Conservation (phyloP, 1,284 basidiomycete species). For the Irpex lacteus region DNA sequence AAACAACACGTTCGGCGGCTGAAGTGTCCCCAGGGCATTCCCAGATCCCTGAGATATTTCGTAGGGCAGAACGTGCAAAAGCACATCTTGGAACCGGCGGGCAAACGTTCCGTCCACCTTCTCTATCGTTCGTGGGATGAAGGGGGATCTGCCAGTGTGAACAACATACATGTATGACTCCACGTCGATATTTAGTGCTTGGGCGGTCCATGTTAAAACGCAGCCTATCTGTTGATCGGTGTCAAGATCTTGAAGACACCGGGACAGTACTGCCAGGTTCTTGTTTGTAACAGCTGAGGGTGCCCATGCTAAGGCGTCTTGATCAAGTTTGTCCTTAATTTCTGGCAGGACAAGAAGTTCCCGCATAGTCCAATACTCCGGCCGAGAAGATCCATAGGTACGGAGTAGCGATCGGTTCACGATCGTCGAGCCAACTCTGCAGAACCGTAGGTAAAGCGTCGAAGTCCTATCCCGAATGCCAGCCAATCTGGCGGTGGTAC, state of each 20-base stretch:
- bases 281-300: neutral
- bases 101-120: neutral
- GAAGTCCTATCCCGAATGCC: no score
- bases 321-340: neutral
- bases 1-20: neutral
- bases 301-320: neutral
- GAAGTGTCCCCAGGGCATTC: neutral
- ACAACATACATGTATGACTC: neutral
- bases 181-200: neutral
- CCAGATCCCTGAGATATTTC: neutral
- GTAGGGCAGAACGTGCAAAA: neutral
- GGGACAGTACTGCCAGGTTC: neutral
- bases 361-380: neutral
- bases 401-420: neutral
- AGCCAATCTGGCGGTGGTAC: no score
- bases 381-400: neutral
- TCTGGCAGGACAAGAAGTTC: neutral
- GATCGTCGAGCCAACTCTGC: neutral
- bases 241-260: neutral
- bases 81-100: neutral
- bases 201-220: neutral
- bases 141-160: neutral
- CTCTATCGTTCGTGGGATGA: neutral
- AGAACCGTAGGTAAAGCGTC: neutral
- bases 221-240: neutral